These are phyloP conservation scores for Conringia planisiliqua DNA, from an alignment of 345 rosid genomes.

Conservation along the genomic window DNA sequence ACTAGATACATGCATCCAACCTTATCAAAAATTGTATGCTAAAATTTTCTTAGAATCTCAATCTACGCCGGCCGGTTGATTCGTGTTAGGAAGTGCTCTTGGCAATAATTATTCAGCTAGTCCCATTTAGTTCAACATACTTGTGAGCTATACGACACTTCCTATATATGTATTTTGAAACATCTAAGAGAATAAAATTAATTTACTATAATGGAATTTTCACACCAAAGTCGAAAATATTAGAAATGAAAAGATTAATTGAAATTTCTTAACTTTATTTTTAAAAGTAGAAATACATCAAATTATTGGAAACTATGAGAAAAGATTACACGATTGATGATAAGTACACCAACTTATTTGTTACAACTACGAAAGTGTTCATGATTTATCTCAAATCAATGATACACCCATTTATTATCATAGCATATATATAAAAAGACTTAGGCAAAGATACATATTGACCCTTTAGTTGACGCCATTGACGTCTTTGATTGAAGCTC, in stretches of 20 bases:
- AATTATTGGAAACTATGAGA: background rate
- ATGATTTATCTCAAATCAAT: slow-evolving; percentile 5
- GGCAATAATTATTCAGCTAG: background rate
- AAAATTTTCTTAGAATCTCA: background rate
- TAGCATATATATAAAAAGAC: background rate
- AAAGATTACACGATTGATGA: slow-evolving; percentile 9
- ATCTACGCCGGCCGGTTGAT: no score
- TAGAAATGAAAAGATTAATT: background rate
- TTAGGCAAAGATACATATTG: background rate
- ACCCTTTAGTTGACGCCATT: slow-evolving; percentile 14
- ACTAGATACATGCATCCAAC: background rate
- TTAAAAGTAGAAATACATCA: background rate
- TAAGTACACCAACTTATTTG: background rate
- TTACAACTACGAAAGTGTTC: background rate
- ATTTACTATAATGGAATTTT: background rate
- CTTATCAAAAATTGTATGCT: background rate
- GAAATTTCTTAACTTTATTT: background rate
- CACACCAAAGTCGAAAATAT: background rate
- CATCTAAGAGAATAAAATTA: background rate
- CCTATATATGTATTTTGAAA: background rate
- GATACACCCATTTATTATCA: background rate
- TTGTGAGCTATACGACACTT: background rate
- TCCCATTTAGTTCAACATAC: background rate
- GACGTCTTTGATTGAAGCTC: background rate
- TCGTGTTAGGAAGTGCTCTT: background rate